A percentile compares a stretch with the other conserved stretches of the same genome.
phyloP scores from a whole-genome alignment of 1,284 basidiomycete species.

The Inonotus hispidus region DNA sequence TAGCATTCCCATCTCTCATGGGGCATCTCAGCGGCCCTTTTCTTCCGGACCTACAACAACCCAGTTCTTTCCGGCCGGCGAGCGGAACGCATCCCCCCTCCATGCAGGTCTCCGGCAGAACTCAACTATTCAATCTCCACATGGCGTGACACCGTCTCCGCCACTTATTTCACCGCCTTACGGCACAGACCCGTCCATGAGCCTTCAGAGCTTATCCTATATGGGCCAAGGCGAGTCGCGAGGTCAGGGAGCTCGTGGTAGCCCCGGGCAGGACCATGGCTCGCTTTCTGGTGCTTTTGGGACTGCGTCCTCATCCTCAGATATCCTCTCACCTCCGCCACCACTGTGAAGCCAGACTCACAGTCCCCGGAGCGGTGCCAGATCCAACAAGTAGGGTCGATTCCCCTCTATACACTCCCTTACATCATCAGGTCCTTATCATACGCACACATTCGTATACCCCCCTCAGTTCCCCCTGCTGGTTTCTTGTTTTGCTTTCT shows the following conservation, averaged over 20 bases:
- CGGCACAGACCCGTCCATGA: slow-evolving; percentile 7
- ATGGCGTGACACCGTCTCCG: slow-evolving; percentile 14
- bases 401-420: neutral
- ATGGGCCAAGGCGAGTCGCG: slow-evolving; percentile 8
- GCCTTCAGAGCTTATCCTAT: slow-evolving; percentile 5
- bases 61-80: slow-evolving; percentile 6
- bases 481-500: slow-evolving; percentile 3
- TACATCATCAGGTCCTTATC: neutral
- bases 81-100: slow-evolving; percentile 8
- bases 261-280: slow-evolving; percentile 1
- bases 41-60: slow-evolving; percentile 8
- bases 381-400: neutral
- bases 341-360: slow-evolving; percentile 1
- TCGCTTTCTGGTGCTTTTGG: slow-evolving; percentile 9
- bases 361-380: neutral
- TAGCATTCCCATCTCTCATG: slow-evolving; percentile 17
- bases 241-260: slow-evolving; percentile 3
- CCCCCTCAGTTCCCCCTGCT: slow-evolving; percentile 1
- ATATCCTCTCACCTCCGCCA: neutral
- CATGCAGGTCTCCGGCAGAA: slow-evolving; percentile 1
- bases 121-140: slow-evolving; percentile 4
- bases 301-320: slow-evolving; percentile 6
- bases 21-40: slow-evolving; percentile 13
- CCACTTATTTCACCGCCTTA: slow-evolving; percentile 16
- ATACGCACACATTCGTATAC: slow-evolving; percentile 4